These are phyloP conservation scores for Volvariella surrecta DNA, from an alignment of 1,284 basidiomycete species.

Conservation along the genomic window DNA sequence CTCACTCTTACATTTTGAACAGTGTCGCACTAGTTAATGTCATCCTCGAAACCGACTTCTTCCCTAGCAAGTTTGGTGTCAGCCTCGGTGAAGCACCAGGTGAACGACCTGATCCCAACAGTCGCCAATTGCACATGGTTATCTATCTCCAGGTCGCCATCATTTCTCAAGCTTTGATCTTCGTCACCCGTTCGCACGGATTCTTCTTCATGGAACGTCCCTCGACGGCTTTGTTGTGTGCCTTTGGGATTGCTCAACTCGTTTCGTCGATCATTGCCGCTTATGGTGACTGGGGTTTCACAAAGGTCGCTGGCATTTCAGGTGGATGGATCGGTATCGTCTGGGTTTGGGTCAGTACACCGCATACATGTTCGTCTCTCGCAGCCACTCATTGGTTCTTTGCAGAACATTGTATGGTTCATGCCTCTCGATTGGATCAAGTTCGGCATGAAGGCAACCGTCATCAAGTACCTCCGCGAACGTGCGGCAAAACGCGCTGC, in stretches of 20 bases:
- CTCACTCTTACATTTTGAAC: conserved; percentile 1
- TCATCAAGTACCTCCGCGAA: conserved; percentile 77
- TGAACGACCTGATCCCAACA: conserved; percentile 55
- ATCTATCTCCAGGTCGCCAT: conserved; percentile 92
- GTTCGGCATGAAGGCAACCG: conserved; percentile 89
- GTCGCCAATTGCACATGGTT: conserved; percentile 71
- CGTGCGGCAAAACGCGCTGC: conserved; percentile 49
- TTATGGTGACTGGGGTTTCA: conserved; percentile 91
- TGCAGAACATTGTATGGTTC: conserved; percentile 96
- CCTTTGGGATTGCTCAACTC: conserved; percentile 91
- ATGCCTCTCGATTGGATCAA: conserved; percentile 92
- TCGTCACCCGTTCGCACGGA: conserved; percentile 91
- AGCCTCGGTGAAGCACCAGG: conserved; percentile 29
- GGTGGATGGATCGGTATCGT: conserved; percentile 96
- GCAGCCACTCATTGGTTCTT: not conserved
- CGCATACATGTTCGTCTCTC: no score
- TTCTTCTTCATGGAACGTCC: conserved; percentile 99
- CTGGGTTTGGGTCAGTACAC: conserved; percentile 79
- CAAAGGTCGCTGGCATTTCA: conserved; percentile 65
- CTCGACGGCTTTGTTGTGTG: conserved; percentile 80
- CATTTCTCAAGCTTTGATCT: conserved; percentile 97
- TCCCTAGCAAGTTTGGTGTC: conserved; percentile 84
- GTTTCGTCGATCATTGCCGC: conserved; percentile 93
- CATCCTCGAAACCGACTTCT: conserved; percentile 86
- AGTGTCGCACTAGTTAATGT: conserved; percentile 77